Evolutionary conservation across 139 green algal species (phyloP), one percentile per base, ranked within the genome.

Genomic region (Deuterostichococcus epilithicus): DNA sequence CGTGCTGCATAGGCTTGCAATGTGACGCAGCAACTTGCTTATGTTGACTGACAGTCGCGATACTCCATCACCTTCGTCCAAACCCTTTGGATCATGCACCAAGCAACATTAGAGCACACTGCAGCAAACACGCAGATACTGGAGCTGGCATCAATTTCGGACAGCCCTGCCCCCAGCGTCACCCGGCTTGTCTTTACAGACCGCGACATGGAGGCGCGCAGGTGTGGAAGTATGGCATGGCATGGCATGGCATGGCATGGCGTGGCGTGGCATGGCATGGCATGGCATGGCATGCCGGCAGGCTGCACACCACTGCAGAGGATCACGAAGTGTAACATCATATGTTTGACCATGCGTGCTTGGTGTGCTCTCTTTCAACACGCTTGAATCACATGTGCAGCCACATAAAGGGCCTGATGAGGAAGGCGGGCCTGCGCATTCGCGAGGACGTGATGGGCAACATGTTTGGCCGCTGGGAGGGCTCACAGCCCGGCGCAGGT

Each of bases 391-490:
- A 35, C 45, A 37, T n/a, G 2, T 25, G 34, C 80, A 92, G 84
- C 20, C 94, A 91, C 68, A 86, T 94, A 13, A 92, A 91, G 66
- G 47, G 85, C 3, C 74, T 94, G 0, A 96, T 97, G 92, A 65
- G 22, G 3, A 78, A 87, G 8, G 81, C 81, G 33, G 81, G 79
- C 13, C 74, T 92, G 58, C 77, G 30, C 28, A 60, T 92, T 77
- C 89, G 88, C 42, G 90, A 95, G 63, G 93, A 97, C 74, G 68
- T 79, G 0, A 85, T 97, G 75, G 93, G 93, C 33, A 96, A 94
- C 85, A 95, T 94, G 36, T 96, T 89, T 76, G 93, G 88, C 0
- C 76, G 84, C 13, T 94, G 86, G 86, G 83, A 91, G 47, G 93
- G 92, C 15, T 45, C 34, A 6, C 63, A 75, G 37, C 45, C 52